Percentiles rank a stretch among this genome's conserved stretches.
These are phyloP conservation scores for Casuarina glauca DNA, from an alignment of 306 rosid species.

Conservation along the genomic window DNA sequence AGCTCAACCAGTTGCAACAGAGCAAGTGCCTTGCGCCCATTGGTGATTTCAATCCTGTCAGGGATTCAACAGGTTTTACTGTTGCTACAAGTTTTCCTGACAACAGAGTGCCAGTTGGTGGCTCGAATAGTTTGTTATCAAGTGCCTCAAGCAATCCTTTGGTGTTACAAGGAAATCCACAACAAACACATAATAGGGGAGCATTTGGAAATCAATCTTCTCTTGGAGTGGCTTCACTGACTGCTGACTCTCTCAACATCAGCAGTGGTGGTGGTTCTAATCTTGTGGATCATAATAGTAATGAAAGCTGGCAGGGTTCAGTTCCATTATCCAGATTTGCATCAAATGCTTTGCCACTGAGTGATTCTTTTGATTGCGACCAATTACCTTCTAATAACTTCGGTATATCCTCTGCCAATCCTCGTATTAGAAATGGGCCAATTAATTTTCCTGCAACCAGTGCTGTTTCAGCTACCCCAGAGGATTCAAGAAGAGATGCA, in stretches of 20 bases:
- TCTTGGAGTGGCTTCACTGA: conserved; percentile 35
- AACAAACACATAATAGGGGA: conserved; percentile 31
- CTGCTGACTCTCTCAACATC: conserved; percentile 41
- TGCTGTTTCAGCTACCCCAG: conserved; percentile 38
- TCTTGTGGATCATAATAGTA: conserved; percentile 54
- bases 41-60: conserved; percentile 44
- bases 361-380: conserved; percentile 40
- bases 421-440: conserved; percentile 36
- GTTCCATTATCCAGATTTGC: conserved; percentile 52
- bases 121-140: conserved; percentile 41
- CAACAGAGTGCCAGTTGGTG: conserved; percentile 30
- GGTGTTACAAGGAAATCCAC: conserved; percentile 52
- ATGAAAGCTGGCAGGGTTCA: conserved; percentile 55
- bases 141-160: conserved; percentile 40
- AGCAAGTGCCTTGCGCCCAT: conserved; percentile 39
- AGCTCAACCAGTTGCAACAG: conserved; percentile 57
- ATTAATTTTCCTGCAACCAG: conserved; percentile 50
- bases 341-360: conserved; percentile 45
- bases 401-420: conserved; percentile 34
- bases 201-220: conserved; percentile 46
- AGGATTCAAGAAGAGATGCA: conserved; percentile 37
- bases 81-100: conserved; percentile 46
- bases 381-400: conserved; percentile 43
- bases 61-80: conserved; percentile 44
- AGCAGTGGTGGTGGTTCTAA: conserved; percentile 47